A percentile compares a stretch with the other conserved stretches of the same genome.
These are phyloP conservation scores for Phaffomyces thermotolerans DNA, from an alignment of 805 yeast genomes.

Conservation along the genomic window DNA sequence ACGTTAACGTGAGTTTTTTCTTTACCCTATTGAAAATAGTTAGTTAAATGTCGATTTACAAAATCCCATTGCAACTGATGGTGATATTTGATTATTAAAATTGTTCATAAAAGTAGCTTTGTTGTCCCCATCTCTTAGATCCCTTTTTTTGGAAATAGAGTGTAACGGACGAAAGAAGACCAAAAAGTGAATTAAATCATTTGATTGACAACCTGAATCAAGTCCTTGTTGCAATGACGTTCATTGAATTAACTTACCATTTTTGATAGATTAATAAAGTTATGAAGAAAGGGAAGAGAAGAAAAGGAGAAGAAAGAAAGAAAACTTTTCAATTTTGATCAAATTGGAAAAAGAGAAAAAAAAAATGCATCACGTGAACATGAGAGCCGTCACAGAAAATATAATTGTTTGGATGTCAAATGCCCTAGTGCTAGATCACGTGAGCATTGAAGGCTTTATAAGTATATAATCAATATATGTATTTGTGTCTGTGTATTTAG, in stretches of 20 bases:
- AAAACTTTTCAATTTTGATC: constrained; percentile 2
- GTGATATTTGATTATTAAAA: not conserved
- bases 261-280: not conserved
- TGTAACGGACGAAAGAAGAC: constrained; percentile 14
- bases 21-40: constrained; percentile 5
- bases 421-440: not conserved
- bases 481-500: not conserved
- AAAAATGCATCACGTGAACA: not conserved
- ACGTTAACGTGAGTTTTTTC: constrained; percentile 82
- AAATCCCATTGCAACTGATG: not conserved
- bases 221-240: not conserved
- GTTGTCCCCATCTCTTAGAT: constrained; percentile 99
- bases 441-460: too few species aligned
- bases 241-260: not conserved
- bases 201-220: not conserved
- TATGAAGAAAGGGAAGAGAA: not conserved
- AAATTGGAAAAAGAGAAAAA: not conserved
- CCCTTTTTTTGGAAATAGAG: constrained; percentile 86
- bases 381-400: too few species aligned
- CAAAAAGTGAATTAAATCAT: not conserved
- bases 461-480: too few species aligned
- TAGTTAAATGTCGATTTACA: not conserved
- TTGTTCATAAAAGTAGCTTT: constrained; percentile 20
- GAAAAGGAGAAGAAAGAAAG: not conserved
- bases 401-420: too few species aligned